Conservation (phyloP, 2,329 filamentous ascomycete species). For the Alternaria sp. region DNA sequence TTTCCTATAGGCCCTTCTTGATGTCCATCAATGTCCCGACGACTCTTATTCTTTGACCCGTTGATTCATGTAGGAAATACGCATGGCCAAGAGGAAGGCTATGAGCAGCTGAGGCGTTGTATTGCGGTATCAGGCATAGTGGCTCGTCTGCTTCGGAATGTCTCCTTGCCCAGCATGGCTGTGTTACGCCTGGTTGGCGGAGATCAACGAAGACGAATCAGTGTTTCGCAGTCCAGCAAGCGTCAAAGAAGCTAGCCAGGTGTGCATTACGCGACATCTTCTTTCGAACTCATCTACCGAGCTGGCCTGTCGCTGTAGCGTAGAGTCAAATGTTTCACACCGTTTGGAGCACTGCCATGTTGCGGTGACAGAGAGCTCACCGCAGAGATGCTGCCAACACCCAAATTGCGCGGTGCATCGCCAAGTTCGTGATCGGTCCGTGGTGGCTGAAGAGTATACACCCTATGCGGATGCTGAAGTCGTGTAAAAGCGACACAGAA, state of each 20-base stretch:
- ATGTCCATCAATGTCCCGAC: not conserved
- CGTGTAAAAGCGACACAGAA: constrained; percentile 8
- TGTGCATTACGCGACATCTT: not conserved
- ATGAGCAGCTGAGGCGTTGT: not conserved
- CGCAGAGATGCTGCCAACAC: constrained; percentile 9
- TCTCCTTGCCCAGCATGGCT: constrained; percentile 9
- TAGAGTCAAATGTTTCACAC: constrained; percentile 7
- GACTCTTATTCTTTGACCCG: not conserved
- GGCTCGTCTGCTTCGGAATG: constrained; percentile 10
- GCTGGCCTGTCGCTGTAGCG: not conserved
- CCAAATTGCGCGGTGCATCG: constrained; percentile 18
- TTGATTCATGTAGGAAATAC: not conserved
- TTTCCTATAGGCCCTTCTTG: not conserved
- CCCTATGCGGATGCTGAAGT: not conserved
- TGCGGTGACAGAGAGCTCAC: constrained; percentile 6
- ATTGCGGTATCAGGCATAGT: constrained; percentile 2
- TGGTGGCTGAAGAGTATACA: not conserved
- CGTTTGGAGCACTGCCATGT: constrained; percentile 11
- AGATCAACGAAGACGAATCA: constrained; percentile 9
- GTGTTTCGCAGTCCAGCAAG: not conserved
- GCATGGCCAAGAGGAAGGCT: not conserved
- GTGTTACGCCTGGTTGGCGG: constrained; percentile 18
- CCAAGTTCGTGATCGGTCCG: constrained; percentile 7
- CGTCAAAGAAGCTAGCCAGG: not conserved
- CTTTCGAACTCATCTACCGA: not conserved